Evolutionary conservation across 495 filamentous ascomycete species (phyloP).

Genomic region (Coniosporium apollinis): DNA sequence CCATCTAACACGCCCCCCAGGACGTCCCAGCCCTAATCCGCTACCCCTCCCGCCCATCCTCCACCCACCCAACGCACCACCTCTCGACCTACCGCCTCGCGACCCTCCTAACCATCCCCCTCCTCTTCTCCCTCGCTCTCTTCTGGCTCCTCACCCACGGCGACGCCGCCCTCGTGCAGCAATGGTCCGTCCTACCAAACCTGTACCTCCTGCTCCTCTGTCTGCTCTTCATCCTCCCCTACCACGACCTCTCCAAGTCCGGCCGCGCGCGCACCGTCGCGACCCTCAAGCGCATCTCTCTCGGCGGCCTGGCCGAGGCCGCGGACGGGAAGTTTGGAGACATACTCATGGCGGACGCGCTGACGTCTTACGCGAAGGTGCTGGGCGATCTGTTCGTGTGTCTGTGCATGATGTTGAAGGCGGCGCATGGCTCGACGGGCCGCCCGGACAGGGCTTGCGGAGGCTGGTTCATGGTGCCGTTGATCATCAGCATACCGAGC

Average conservation of each 20-base stretch:
- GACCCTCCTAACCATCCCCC: slow-evolving; percentile 49
- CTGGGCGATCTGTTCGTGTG: slow-evolving; percentile 78
- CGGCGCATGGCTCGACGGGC: slow-evolving; percentile 51
- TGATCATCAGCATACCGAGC: slow-evolving; percentile 66
- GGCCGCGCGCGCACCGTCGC: slow-evolving; percentile 62
- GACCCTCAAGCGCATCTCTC: slow-evolving; percentile 51
- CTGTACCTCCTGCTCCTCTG: slow-evolving; percentile 55
- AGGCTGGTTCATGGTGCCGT: slow-evolving; percentile 53
- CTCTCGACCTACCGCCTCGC: slow-evolving; percentile 71
- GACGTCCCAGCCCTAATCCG: slow-evolving; percentile 66
- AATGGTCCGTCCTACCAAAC: slow-evolving; percentile 69
- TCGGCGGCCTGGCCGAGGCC: slow-evolving; percentile 65
- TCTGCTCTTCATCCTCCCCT: slow-evolving; percentile 52
- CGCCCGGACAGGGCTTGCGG: slow-evolving; percentile 70
- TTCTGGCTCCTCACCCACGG: slow-evolving; percentile 74
- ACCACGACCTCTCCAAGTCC: slow-evolving; percentile 47
- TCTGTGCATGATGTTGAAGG: slow-evolving; percentile 72
- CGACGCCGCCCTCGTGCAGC: slow-evolving; percentile 44
- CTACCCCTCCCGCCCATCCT: slow-evolving; percentile 51
- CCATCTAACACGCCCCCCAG: slow-evolving; percentile 23
- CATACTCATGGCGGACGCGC: slow-evolving; percentile 80
- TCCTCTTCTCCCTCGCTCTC: slow-evolving; percentile 48
- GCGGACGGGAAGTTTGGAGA: slow-evolving; percentile 85
- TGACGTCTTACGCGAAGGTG: slow-evolving; percentile 88
- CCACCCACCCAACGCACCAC: slow-evolving; percentile 54